These are phyloP conservation scores for Yamadazyma takamatsuzukensis DNA, from an alignment of 805 yeast species.

Conservation along the genomic window DNA sequence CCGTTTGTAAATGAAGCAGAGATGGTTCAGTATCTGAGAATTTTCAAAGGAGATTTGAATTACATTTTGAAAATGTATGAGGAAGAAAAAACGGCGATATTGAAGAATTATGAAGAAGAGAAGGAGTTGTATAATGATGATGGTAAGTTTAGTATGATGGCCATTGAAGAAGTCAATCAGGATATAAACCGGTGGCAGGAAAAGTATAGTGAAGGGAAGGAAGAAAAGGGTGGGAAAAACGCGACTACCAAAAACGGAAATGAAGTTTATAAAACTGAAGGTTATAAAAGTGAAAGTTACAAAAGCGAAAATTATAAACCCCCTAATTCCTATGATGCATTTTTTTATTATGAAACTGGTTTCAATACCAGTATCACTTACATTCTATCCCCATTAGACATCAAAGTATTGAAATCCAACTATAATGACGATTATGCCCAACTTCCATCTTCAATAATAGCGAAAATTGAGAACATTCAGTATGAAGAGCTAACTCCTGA, in stretches of 20 bases:
- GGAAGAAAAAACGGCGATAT: slow-evolving; percentile 55
- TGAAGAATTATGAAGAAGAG: slow-evolving; percentile 53
- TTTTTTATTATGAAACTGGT: slow-evolving; percentile 74
- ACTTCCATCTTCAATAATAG: slow-evolving; percentile 65
- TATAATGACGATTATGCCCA: slow-evolving; percentile 53
- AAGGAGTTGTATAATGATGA: slow-evolving; percentile 57
- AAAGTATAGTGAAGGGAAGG: slow-evolving; percentile 5
- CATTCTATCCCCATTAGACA: slow-evolving; percentile 76
- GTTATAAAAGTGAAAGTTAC: slow-evolving; percentile 1
- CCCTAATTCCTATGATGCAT: slow-evolving; percentile 41
- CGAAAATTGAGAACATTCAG: slow-evolving; percentile 65
- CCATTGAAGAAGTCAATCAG: slow-evolving; percentile 51
- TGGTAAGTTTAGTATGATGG: slow-evolving; percentile 50
- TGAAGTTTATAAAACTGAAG: not conserved
- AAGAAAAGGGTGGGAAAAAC: not conserved
- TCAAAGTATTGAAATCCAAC: slow-evolving; percentile 61
- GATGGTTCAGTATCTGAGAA: slow-evolving; percentile 50
- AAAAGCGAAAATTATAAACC: not conserved
- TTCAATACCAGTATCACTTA: slow-evolving; percentile 60
- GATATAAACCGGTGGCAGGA: slow-evolving; percentile 37
- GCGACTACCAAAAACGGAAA: not conserved
- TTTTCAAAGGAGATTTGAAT: slow-evolving; percentile 60
- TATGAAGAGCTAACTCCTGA: slow-evolving; percentile 63
- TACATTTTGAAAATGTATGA: slow-evolving; percentile 55
- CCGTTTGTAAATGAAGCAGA: slow-evolving; percentile 50